These are phyloP conservation scores for Suhomyces ambrosiae DNA, from an alignment of 1,139 yeast genomes.

Conservation along the genomic window DNA sequence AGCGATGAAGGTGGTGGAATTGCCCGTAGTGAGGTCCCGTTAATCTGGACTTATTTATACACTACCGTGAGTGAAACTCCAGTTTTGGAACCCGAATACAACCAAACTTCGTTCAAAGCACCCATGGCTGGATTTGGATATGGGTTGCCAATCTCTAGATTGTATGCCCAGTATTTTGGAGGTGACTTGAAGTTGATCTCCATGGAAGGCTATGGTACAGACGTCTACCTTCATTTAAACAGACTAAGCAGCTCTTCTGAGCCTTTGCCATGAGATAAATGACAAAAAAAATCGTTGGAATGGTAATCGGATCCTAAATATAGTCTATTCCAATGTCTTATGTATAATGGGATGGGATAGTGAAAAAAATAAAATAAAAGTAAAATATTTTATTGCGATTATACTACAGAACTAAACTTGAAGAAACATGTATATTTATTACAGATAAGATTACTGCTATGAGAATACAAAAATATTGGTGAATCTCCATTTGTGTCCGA, in stretches of 20 bases:
- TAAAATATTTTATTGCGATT: too few species aligned
- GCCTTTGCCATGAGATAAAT: constrained; percentile 43
- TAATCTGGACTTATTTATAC: constrained; percentile 89
- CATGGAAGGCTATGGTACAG: constrained; percentile 96
- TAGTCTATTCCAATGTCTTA: too few species aligned
- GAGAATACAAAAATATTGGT: too few species aligned
- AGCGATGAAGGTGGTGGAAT: constrained; percentile 96
- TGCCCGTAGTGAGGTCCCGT: constrained; percentile 79
- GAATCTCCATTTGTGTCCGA: too few species aligned
- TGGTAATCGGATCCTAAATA: too few species aligned
- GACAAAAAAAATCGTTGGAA: too few species aligned
- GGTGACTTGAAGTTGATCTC: constrained; percentile 86
- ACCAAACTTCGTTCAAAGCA: constrained; percentile 66
- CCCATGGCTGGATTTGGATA: constrained; percentile 97
- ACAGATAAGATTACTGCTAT: too few species aligned
- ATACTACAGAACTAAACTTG: too few species aligned
- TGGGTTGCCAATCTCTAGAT: constrained; percentile 82
- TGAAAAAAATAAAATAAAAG: too few species aligned
- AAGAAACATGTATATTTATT: too few species aligned
- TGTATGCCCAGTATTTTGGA: constrained; percentile 88
- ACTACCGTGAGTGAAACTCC: constrained; percentile 84
- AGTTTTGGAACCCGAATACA: constrained; percentile 58
- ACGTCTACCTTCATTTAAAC: constrained; percentile 83
- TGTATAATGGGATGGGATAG: too few species aligned
- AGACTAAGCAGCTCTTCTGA: constrained; percentile 49